Evolutionary conservation across 1,284 basidiomycete species (phyloP), one percentile per base, ranked within the genome.

Genomic region (Calocybe gambosa): DNA sequence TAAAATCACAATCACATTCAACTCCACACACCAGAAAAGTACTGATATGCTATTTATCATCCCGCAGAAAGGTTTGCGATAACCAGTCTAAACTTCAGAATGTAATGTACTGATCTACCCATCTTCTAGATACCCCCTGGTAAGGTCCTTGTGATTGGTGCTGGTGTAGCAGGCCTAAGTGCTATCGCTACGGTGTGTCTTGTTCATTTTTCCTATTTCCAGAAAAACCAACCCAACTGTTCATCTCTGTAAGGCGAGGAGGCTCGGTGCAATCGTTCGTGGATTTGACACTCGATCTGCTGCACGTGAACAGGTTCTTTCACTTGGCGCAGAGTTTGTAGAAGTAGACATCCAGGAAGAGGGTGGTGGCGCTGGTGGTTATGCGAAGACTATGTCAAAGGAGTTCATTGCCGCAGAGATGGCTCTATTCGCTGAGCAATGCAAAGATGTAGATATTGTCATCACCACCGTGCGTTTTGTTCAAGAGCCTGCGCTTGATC

Each of bases 341-440:
- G 89, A 91, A 58, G 87, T 92, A 20, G 60, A 73, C 12, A 63
- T 92, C 41, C 59, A 87, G 57, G 89, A 92, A 65, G 86, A 89
- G 51, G 89, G 89, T 16, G 77, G 80, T 28, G 89, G 82, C 10
- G 76, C 71, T 15, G 89, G 89, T 25, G 89, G 89, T 21, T 92
- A 92, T 58, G 89, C 88, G n/a, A 92, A 91, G 65, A 80, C 82
- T 54, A 91, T 92, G 89, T 87, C 85, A 36, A 89, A 90, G 68
- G 88, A 89, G 61, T 92, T 91, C 62, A 81, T 90, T 50, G 87
- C 83, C 44, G 89, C 89, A 9, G 89, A 92, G 63, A 91, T 92
- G 89, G 80, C 83, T 0, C 73, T 92, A 34, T 92, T 92, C 68
- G 74, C 85, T 76, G 79, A 85, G 59, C 89, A 92, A 63, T 85